phyloP scores from a whole-genome alignment of 2,329 filamentous ascomycete genomes.

The Plenodomus lindquistii region DNA sequence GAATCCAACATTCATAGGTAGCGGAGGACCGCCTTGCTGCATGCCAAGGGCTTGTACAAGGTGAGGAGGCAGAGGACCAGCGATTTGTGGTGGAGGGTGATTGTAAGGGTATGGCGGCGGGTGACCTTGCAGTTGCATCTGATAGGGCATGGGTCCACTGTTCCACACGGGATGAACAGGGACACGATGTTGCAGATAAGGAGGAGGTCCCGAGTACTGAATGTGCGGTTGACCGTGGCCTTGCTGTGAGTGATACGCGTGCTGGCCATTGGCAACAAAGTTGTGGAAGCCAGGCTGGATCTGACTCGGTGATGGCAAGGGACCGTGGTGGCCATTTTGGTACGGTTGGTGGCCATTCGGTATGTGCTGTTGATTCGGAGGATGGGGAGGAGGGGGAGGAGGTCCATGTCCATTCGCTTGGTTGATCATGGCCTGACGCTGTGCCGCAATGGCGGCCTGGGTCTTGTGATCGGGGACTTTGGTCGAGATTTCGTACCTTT shows the following conservation, averaged over 20 bases:
- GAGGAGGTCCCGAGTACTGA: slow-evolving; percentile 54
- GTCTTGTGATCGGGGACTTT: slow-evolving; percentile 66
- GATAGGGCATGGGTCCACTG: slow-evolving; percentile 5
- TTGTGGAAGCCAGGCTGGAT: slow-evolving; percentile 52
- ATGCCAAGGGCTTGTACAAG: neutral
- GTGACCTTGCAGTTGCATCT: neutral
- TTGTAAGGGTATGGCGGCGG: neutral
- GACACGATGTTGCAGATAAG: slow-evolving; percentile 8
- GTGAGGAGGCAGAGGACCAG: neutral
- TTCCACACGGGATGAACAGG: slow-evolving; percentile 7
- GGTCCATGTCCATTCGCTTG: slow-evolving; percentile 41
- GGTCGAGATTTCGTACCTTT: slow-evolving; percentile 83
- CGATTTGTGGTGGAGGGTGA: neutral
- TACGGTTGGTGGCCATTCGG: slow-evolving; percentile 23
- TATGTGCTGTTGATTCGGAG: slow-evolving; percentile 18
- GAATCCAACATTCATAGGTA: slow-evolving; percentile 29
- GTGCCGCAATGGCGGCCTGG: slow-evolving; percentile 39
- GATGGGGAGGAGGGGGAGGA: slow-evolving; percentile 8
- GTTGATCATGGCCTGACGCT: slow-evolving; percentile 73
- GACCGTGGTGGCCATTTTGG: slow-evolving; percentile 24
- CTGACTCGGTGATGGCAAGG: slow-evolving; percentile 20
- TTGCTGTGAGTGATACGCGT: slow-evolving; percentile 62
- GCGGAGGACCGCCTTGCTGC: slow-evolving; percentile 5
- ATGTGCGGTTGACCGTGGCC: neutral
- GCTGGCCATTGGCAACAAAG: slow-evolving; percentile 54